A percentile compares a stretch with the other conserved stretches of the same genome.
phyloP scores from a whole-genome alignment of 2,329 filamentous ascomycete genomes.

The Arthrinium puccinioides region DNA sequence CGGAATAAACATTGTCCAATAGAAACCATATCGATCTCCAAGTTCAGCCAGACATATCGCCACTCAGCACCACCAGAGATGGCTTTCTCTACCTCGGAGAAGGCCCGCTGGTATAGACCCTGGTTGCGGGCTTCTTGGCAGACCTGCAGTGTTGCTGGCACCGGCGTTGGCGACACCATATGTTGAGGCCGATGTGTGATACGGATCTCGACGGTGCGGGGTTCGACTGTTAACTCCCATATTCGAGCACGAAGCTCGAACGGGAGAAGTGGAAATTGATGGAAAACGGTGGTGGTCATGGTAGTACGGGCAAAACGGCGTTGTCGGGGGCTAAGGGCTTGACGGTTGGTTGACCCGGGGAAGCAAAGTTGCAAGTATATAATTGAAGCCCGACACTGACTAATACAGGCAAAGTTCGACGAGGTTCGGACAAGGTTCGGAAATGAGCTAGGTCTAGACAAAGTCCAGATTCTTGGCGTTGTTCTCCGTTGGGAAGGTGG shows the following conservation, averaged over 20 bases:
- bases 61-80: slow-evolving; percentile 1
- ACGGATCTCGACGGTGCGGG: slow-evolving; percentile 8
- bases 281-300: too few relatives aligned
- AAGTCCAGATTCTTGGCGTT: too few relatives aligned
- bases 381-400: too few relatives aligned
- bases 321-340: too few relatives aligned
- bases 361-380: too few relatives aligned
- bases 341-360: too few relatives aligned
- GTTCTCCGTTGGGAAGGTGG: too few relatives aligned
- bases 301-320: too few relatives aligned
- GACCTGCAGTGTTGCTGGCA: slow-evolving; percentile 10
- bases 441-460: too few relatives aligned
- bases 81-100: slow-evolving; percentile 6
- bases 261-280: slow-evolving; percentile 1
- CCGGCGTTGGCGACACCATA: slow-evolving; percentile 8
- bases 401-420: too few relatives aligned
- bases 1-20: slow-evolving; percentile 5
- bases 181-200: too few relatives aligned
- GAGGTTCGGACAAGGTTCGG: too few relatives aligned
- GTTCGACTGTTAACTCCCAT: slow-evolving; percentile 2
- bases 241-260: neutral
- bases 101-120: slow-evolving; percentile 8
- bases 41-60: slow-evolving; percentile 12
- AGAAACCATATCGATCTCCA: slow-evolving; percentile 12
- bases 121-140: slow-evolving; percentile 10